Percentiles rank a stretch among this genome's conserved stretches.
Conservation (phyloP, 192 early-diverging fungal genomes). For the Mortierella antarctica region DNA sequence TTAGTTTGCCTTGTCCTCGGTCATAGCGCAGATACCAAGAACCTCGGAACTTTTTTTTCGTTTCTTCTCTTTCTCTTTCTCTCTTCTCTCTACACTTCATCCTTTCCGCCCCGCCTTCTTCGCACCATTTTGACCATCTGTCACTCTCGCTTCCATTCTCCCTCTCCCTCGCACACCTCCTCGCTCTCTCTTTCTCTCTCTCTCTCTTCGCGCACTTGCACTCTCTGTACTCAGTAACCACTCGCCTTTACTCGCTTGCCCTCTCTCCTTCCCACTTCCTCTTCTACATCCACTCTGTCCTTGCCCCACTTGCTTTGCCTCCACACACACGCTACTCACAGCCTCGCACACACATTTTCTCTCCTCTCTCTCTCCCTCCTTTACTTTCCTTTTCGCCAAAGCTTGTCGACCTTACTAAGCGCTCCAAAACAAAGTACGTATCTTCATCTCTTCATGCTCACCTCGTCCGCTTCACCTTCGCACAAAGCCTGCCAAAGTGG, state of each 20-base stretch:
- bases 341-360: background rate
- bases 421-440: background rate
- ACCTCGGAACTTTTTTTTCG: conserved; percentile 8
- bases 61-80: background rate
- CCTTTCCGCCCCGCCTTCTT: background rate
- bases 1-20: background rate
- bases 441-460: background rate
- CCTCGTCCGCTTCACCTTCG: background rate
- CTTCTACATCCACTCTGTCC: background rate
- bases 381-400: background rate
- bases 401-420: background rate
- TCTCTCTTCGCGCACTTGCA: background rate
- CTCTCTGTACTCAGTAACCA: background rate
- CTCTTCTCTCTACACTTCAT: background rate
- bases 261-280: background rate
- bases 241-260: background rate
- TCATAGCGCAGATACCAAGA: conserved; percentile 7
- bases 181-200: conserved; percentile 3
- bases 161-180: background rate
- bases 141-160: background rate
- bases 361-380: conserved; percentile 1
- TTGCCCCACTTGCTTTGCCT: background rate
- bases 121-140: background rate
- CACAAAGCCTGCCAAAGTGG: background rate
- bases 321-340: background rate